Conservation (phyloP, 495 filamentous ascomycete genomes). For the Penicillium paradoxum region DNA sequence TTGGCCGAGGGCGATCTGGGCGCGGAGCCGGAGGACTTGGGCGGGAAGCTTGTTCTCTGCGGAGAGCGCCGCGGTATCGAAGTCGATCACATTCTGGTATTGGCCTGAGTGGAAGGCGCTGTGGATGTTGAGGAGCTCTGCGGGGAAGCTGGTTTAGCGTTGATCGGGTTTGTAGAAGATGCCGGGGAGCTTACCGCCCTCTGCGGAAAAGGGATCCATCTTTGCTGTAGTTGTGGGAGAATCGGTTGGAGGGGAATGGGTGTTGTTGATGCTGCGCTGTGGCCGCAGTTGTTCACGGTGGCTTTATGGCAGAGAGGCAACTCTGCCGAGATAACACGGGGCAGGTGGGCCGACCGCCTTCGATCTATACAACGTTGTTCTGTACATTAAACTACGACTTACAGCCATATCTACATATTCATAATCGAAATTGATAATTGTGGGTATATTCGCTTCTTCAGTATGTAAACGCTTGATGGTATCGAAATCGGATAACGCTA, state of each 20-base stretch:
- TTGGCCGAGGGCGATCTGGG: constrained; percentile 75
- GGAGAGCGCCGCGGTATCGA: constrained; percentile 70
- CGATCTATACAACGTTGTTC: background rate
- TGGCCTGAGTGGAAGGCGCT: constrained; percentile 92
- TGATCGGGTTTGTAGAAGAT: background rate
- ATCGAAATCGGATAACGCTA: background rate
- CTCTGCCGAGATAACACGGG: constrained; percentile 19
- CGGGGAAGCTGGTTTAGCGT: constrained; percentile 8
- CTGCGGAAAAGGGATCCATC: constrained; percentile 94
- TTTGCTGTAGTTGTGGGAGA: constrained; percentile 21
- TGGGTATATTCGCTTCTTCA: background rate
- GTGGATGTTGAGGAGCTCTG: constrained; percentile 92
- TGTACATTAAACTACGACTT: too few relatives aligned
- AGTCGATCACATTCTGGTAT: constrained; percentile 77
- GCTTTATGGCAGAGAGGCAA: constrained; percentile 18
- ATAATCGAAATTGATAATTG: too few relatives aligned
- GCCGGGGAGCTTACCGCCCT: constrained; percentile 57
- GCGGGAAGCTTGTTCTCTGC: constrained; percentile 70
- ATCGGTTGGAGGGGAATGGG: constrained; percentile 6
- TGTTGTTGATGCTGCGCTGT: constrained; percentile 21
- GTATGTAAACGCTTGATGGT: background rate
- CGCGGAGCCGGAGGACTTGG: constrained; percentile 73
- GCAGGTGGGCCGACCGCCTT: constrained; percentile 27
- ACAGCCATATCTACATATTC: background rate
- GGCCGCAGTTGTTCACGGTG: constrained; percentile 22